Percentiles rank a stretch among this genome's conserved stretches.
Evolutionary conservation across 2,329 filamentous ascomycete species (phyloP).

Genomic region (Talaromyces sp.): DNA sequence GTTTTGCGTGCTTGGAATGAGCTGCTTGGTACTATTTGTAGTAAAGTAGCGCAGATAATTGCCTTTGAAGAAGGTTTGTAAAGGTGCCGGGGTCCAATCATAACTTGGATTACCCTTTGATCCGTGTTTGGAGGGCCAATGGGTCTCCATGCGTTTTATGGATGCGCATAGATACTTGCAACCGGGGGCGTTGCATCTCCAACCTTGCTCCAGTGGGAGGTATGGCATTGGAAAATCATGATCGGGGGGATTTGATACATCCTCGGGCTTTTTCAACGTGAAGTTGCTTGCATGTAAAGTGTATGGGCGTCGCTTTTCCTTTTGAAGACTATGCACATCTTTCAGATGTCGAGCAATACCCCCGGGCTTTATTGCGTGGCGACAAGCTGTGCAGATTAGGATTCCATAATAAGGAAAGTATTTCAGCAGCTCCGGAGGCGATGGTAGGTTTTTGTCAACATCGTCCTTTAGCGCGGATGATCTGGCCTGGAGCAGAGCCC

Average conservation of each 20-base stretch:
- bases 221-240: constrained; percentile 31
- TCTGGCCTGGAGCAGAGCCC: background rate
- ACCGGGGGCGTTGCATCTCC: constrained; percentile 14
- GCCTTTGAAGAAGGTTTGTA: constrained; percentile 35
- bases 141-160: constrained; percentile 37
- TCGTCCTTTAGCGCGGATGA: background rate
- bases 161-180: constrained; percentile 35
- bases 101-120: constrained; percentile 7
- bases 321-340: constrained; percentile 30
- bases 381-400: constrained; percentile 35
- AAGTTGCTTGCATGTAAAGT: constrained; percentile 13
- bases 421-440: constrained; percentile 6
- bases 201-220: constrained; percentile 31
- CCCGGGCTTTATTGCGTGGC: constrained; percentile 30
- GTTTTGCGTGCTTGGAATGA: background rate
- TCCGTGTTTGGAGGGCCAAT: constrained; percentile 30
- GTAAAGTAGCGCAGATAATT: constrained; percentile 33
- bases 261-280: constrained; percentile 20
- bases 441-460: background rate
- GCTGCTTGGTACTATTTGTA: background rate
- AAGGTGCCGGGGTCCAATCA: constrained; percentile 23
- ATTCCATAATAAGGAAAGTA: constrained; percentile 5
- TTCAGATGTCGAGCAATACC: constrained; percentile 33
- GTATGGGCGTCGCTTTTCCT: constrained; percentile 5
- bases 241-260: constrained; percentile 21